Evolutionary conservation across 805 yeast genomes (phyloP).

Genomic region (Metschnikowia shivogae): DNA sequence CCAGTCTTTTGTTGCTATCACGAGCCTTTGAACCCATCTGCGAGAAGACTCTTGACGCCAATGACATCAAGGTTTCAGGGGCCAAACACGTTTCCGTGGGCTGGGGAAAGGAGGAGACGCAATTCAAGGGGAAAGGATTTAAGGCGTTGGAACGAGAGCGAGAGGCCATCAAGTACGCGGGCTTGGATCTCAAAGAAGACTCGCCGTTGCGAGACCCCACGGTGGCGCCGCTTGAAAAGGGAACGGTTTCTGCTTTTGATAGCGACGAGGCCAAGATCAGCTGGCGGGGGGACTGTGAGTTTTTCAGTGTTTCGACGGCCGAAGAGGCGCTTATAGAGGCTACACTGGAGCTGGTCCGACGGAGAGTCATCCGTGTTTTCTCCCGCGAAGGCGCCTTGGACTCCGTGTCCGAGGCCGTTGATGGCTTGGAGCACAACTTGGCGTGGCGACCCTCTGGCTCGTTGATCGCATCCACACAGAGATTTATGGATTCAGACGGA

Average conservation of each 20-base stretch:
- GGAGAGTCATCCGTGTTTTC: slow-evolving; percentile 83
- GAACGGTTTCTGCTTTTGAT: slow-evolving; percentile 58
- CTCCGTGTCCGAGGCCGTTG: slow-evolving; percentile 86
- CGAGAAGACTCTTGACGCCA: slow-evolving; percentile 54
- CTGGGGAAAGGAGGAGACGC: slow-evolving; percentile 98
- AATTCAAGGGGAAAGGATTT: slow-evolving; percentile 91
- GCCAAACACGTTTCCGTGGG: slow-evolving; percentile 93
- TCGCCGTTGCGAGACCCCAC: slow-evolving; percentile 80
- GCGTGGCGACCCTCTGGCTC: slow-evolving; percentile 94
- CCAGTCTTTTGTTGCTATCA: slow-evolving; percentile 62
- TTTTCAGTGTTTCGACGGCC: slow-evolving; percentile 60
- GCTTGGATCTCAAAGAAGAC: slow-evolving; percentile 58
- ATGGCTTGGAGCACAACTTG: slow-evolving; percentile 67
- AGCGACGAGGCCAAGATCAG: slow-evolving; percentile 48
- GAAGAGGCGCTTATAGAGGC: slow-evolving; percentile 48
- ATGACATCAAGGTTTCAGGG: slow-evolving; percentile 55
- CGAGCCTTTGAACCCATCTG: slow-evolving; percentile 74
- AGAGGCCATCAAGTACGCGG: slow-evolving; percentile 55
- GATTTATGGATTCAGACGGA: slow-evolving; percentile 52
- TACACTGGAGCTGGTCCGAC: slow-evolving; percentile 33
- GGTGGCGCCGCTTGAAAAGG: slow-evolving; percentile 67
- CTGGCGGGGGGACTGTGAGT: slow-evolving; percentile 97
- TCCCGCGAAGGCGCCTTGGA: slow-evolving; percentile 72
- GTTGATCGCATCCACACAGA: slow-evolving; percentile 75
- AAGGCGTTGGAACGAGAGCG: slow-evolving; percentile 66